Evolutionary conservation across 2,329 filamentous ascomycete genomes (phyloP), one percentile per base, ranked within the genome.

Genomic region (Simplicillium aogashimaense): DNA sequence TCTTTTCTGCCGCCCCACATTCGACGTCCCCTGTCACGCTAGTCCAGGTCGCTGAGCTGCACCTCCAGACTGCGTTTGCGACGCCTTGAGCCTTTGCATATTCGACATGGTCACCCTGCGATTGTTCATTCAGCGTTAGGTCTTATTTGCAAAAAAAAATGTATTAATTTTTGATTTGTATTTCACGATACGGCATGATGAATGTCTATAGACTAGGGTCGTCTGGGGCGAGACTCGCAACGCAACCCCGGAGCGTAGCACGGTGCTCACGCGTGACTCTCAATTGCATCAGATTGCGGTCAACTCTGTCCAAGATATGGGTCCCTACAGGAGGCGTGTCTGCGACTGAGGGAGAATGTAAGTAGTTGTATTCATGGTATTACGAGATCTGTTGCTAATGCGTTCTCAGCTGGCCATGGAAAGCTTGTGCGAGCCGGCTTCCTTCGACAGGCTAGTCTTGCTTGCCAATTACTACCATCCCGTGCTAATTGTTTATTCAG

Each of bases 381-480:
- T 1, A 11, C 14, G 18, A 10, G 15, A 25, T 9, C 12, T 28
- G n/a, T 30, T 15, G 39, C 52, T 60, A 40, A 57, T 48, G 35
- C 15, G 5, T 38, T 9, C 11, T 31, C 17, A 77, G 82, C 81
- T 60, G 73, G 75, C 9, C 78, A 86, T 54, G 69, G 72, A 18
- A 78, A 83, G 49, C 70, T 89, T 43, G 59, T 86, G 32, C 72
- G 80, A 41, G 83, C 79, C 38, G 85, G 85, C 1, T 89, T 83
- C 53, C 58, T 89, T 35, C 78, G 83, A 45, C 82, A 87, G 67
- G 81, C 83, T 47, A 51, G 62, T 56, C 20, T 16, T 28, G 30
- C 7, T 15, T 15, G 14, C 10, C 29, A 15, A n/a, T 25, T 17
- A n/a, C 17, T 45, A 28, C 32, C 17, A 14, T 18, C 25, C 45